Evolutionary conservation across 2,329 filamentous ascomycete genomes (phyloP).

Genomic region (Aspergillus sp.): DNA sequence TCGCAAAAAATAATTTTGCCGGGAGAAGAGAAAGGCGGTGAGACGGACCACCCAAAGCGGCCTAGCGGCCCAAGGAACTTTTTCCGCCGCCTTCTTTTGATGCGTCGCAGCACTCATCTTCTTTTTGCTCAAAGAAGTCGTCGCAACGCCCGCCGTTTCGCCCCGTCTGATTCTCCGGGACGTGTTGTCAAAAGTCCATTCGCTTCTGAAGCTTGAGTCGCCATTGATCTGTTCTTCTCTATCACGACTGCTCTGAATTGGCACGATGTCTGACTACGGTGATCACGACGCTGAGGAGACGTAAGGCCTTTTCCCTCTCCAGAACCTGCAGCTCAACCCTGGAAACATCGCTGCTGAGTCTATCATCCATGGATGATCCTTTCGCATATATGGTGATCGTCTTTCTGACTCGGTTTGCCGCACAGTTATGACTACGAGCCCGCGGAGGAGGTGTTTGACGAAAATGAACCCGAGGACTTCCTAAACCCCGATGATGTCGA

Average conservation of each 20-base stretch:
- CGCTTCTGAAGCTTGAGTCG: slow-evolving; percentile 7
- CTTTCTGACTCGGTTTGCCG: slow-evolving; percentile 23
- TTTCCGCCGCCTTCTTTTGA: slow-evolving; percentile 33
- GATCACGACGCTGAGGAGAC: slow-evolving; percentile 61
- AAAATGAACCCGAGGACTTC: slow-evolving; percentile 61
- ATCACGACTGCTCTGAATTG: slow-evolving; percentile 11
- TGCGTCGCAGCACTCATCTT: slow-evolving; percentile 17
- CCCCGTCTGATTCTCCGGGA: slow-evolving; percentile 8
- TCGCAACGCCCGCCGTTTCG: slow-evolving; percentile 16
- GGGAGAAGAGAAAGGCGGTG: slow-evolving; percentile 26
- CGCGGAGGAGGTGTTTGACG: slow-evolving; percentile 63
- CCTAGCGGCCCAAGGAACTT: slow-evolving; percentile 32
- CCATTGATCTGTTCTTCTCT: slow-evolving; percentile 14
- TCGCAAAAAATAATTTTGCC: slow-evolving; percentile 30
- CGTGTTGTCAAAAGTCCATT: slow-evolving; percentile 10
- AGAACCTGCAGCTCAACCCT: slow-evolving; percentile 12
- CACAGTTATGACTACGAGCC: slow-evolving; percentile 53
- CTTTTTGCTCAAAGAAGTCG: slow-evolving; percentile 14
- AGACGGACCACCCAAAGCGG: slow-evolving; percentile 17
- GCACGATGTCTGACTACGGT: slow-evolving; percentile 70
- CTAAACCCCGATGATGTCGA: slow-evolving; percentile 55
- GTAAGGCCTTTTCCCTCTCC: slow-evolving; percentile 42
- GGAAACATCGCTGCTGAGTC: neutral
- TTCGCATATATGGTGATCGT: slow-evolving; percentile 11
- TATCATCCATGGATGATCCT: slow-evolving; percentile 3